A percentile compares a stretch with the other conserved stretches of the same genome.
Evolutionary conservation across 257 asterid genomes (phyloP).

Genomic region (Datura wrightii): DNA sequence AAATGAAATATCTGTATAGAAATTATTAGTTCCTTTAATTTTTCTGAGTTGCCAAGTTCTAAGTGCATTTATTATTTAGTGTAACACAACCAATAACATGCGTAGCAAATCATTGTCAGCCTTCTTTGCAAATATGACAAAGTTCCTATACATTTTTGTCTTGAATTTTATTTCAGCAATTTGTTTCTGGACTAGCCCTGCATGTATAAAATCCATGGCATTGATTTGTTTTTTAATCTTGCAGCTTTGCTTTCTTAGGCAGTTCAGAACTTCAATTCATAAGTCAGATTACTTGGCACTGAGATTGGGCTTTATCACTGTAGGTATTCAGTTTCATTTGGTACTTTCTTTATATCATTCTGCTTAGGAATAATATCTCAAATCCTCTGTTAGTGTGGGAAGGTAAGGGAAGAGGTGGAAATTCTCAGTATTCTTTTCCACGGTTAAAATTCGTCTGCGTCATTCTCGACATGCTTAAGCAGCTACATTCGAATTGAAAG

Average conservation of each 20-base stretch:
- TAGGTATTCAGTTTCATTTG: slow-evolving; percentile 53
- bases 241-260: slow-evolving; percentile 92
- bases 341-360: not conserved
- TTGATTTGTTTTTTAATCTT: slow-evolving; percentile 21
- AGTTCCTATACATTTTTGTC: not conserved
- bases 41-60: slow-evolving; percentile 4
- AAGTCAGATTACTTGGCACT: slow-evolving; percentile 85
- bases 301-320: slow-evolving; percentile 90
- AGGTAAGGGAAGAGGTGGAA: slow-evolving; percentile 15
- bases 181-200: not conserved
- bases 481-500: not conserved
- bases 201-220: not conserved
- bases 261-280: slow-evolving; percentile 72
- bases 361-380: not conserved
- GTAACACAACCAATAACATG: not conserved
- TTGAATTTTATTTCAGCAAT: not conserved
- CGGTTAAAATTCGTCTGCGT: not conserved
- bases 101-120: not conserved
- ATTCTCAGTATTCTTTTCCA: not conserved
- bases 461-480: slow-evolving; percentile 3
- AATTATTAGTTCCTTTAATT: not conserved
- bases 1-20: not conserved
- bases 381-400: not conserved
- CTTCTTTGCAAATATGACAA: not conserved
- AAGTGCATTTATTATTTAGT: not conserved